Evolutionary conservation across 805 yeast genomes (phyloP), one percentile per base, ranked within the genome.

Genomic region (Kurtzmaniella fragi): DNA sequence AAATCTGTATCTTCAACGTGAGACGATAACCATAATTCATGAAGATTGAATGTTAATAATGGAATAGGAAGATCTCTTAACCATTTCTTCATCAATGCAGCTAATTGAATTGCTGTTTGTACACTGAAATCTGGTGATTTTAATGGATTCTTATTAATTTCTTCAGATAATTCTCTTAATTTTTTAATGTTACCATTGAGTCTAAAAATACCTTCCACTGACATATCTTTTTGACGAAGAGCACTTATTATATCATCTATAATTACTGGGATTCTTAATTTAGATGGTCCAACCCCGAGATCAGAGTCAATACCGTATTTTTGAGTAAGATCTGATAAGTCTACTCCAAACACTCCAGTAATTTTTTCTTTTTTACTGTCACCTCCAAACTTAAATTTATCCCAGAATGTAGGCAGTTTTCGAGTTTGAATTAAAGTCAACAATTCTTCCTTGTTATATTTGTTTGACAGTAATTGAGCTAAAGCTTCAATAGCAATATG

Each of bases 121-220:
- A 67, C 72, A 16, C 79, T 71, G 28, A 89, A 72, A 49, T 81
- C 80, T 0, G 95, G 93, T 7, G 81, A 73, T 41, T 70, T 76
- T 16, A 78, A 73, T 1, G 96, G 95, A 48, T 75, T 71, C 33
- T 73, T 67, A 61, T 93, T 93, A 47, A 91, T 82, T 35, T 69
- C 73, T 39, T 79, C 87, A 0, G 88, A 76, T 42, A 90, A 64
- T 47, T 82, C 85, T 49, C 83, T 78, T 37, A 91, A 67, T 33
- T 85, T 75, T 50, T 89, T 80, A 54, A 93, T 90, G 56, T 93
- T 93, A 53, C 99, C 99, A 56, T 93, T 93, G 55, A 90, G 84
- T 52, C 99, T 78, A 73, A 93, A 93, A 4, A 93, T 83, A 43
- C 99, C 99, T 61, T 93, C 99, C 25, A 82, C 89, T 2, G 97